Base-by-base conservation (phyloP, 2,329 filamentous ascomycete genomes). In the Aspergillus vadensis region DNA sequence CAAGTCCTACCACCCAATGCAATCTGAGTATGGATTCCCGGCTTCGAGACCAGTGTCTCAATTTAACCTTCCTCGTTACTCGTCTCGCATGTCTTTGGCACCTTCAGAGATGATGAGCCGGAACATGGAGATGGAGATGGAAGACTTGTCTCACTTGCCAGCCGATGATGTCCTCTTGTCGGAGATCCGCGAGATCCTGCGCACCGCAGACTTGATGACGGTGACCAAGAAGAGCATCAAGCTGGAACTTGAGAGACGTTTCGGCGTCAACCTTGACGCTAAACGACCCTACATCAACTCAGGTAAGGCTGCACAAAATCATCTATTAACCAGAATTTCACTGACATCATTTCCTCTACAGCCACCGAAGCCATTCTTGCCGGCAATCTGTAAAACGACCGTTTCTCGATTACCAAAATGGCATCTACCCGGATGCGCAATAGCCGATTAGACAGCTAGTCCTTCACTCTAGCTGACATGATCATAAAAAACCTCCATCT, bases 211-310 rank as follows among this genome's bases (percentile, higher is more conserved):
- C 79, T 80, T 99, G 72, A 99, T 99, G 95, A 93, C 87, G 4
- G 91, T 99, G 47, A 99, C 95, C 67, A 99, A 99, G 87, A 99
- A 99, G 86, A 92, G 91, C 70, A 91, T 99, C 78, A 98, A 98
- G 84, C 80, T 86, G 68, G 95, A 99, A 81, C 81, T 99, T 60
- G 95, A 99, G 83, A 87, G 88, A 71, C 86, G 93, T 64, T 99
- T 99, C 72, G 91, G 91, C 63, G 88, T 96, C 64, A 86, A 88
- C 61, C 84, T 99, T 61, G 93, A 98, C 74, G 83, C 88, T 57
- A 96, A 91, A 84, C 89, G 93, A 77, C 87, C 91, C 60, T 99
- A 97, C 78, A 98, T 99, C 74, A 93, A 92, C 76, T 92, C 88
- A 80, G 91, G 91, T 94, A 88, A 80, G 89, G 12, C 7, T 36